These are phyloP conservation scores for Penicillium sp. DNA, from an alignment of 2,329 filamentous ascomycete species.

Conservation along the genomic window DNA sequence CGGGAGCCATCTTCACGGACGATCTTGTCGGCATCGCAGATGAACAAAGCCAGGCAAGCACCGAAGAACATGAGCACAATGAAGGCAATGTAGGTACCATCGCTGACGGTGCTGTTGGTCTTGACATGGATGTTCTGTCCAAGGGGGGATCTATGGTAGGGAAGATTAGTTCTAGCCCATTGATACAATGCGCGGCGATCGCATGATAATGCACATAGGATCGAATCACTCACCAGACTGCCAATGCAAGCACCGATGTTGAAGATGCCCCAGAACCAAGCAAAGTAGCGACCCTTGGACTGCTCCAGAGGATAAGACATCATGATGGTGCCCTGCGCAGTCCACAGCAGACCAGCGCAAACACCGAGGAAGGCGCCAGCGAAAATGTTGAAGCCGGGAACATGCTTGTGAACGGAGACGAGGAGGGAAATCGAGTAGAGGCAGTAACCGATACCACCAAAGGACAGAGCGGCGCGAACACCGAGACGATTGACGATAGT, in stretches of 20 bases:
- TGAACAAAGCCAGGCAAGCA: constrained; percentile 67
- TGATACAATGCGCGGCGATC: not conserved
- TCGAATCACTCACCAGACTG: constrained; percentile 56
- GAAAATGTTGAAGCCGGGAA: constrained; percentile 52
- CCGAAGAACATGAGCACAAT: constrained; percentile 76
- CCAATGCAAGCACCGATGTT: constrained; percentile 87
- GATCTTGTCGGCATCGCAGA: constrained; percentile 72
- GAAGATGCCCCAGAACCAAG: constrained; percentile 92
- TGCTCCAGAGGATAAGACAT: constrained; percentile 82
- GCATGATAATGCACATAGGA: not conserved
- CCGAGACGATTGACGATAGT: constrained; percentile 48
- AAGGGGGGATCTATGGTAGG: constrained; percentile 40
- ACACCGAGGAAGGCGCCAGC: constrained; percentile 53
- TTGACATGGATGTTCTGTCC: constrained; percentile 47
- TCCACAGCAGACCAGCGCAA: constrained; percentile 54
- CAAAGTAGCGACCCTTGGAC: constrained; percentile 83
- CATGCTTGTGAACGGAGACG: constrained; percentile 50
- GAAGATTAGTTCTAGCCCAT: no score
- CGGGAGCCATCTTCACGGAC: constrained; percentile 74
- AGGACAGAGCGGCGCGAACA: constrained; percentile 43
- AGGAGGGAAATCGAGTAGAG: constrained; percentile 45
- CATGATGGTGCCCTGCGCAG: constrained; percentile 54
- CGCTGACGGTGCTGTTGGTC: constrained; percentile 47
- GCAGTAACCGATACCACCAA: constrained; percentile 50
- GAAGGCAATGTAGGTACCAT: constrained; percentile 83